Evolutionary conservation across 805 yeast species (phyloP).

Genomic region (Candida vartiovaarae): DNA sequence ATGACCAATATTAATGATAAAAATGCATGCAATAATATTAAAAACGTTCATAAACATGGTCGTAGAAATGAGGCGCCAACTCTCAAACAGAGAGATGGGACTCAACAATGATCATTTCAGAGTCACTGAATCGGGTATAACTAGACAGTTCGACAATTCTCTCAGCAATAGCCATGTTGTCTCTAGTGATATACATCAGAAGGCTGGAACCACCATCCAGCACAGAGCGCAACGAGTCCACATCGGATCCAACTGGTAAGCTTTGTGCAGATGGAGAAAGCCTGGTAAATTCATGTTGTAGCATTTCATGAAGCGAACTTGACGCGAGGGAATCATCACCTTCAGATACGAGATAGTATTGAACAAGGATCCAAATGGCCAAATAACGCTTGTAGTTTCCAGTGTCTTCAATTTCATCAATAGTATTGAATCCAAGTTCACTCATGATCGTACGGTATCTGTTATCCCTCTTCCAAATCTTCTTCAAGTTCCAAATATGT

Average conservation of each 20-base stretch:
- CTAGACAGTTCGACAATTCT: slow-evolving; percentile 9
- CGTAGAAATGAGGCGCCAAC: too few relatives aligned
- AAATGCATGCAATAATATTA: background rate
- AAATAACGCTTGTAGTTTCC: slow-evolving; percentile 31
- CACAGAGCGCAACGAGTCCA: too few relatives aligned
- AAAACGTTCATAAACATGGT: too few relatives aligned
- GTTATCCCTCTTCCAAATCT: slow-evolving; percentile 44
- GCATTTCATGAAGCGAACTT: slow-evolving; percentile 10
- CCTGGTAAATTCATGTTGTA: background rate
- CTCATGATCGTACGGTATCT: slow-evolving; percentile 40
- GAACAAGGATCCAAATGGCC: slow-evolving; percentile 15
- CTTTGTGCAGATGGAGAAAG: too few relatives aligned
- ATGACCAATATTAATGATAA: background rate
- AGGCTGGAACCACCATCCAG: too few relatives aligned
- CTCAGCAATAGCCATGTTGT: slow-evolving; percentile 12
- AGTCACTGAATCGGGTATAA: slow-evolving; percentile 12
- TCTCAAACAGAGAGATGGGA: too few relatives aligned
- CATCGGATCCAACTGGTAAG: too few relatives aligned
- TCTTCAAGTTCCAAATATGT: slow-evolving; percentile 42
- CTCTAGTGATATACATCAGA: slow-evolving; percentile 6
- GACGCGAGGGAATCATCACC: slow-evolving; percentile 11
- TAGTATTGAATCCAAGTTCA: slow-evolving; percentile 39
- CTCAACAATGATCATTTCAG: slow-evolving; percentile 17
- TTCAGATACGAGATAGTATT: slow-evolving; percentile 3
- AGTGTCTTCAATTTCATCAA: slow-evolving; percentile 36